Evolutionary conservation across 306 rosid genomes (phyloP), one percentile per base, ranked within the genome.

Genomic region (Oemleria cerasiformis): DNA sequence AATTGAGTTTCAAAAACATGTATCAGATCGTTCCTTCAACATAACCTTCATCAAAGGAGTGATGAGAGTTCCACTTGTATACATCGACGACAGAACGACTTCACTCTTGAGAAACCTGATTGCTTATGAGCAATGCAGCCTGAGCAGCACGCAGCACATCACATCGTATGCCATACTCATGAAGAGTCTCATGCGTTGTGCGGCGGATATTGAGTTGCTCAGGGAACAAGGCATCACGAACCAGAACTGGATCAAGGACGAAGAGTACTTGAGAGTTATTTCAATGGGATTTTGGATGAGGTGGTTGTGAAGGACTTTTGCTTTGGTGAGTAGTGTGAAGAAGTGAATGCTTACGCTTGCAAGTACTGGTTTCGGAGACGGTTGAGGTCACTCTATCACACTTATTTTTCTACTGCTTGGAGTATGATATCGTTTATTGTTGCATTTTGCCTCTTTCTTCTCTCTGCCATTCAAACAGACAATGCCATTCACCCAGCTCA

Each of bases 51-150:
- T 10, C 58, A 8, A 53, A 0, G 58, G 57, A 19, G 30, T 9
- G 21, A 30, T 75, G 13, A 23, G 16, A 5, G 67, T 76, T 3
- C 73, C 84, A 0, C 61, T 6, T 0, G 2, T 80, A 38, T 7
- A 0, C 30, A 55, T 80, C 4, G 41, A 71, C 10, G 77, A 74
- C 14, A 66, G 72, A n/a, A 70, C 75, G 11, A 73, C 73, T 54
- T 60, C 73, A n/a, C n/a, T 77, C 34, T 66, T 73, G 77, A 78
- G 75, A 72, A 81, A 77, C 3, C 56, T 77, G 64, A 78, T 78
- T 40, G 80, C 86, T 45, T 74, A 79, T 74, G 86, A 82, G 36
- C 80, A 78, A 53, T 65, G 45, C 67, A 71, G 82, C 47, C 51
- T 74, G 15, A 76, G 60, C n/a, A 65, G 63, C 21, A 74, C 23